A percentile compares a stretch with the other conserved stretches of the same genome.
Conservation (phyloP, 768 basidiomycete species). For the Lentinula boryana region DNA sequence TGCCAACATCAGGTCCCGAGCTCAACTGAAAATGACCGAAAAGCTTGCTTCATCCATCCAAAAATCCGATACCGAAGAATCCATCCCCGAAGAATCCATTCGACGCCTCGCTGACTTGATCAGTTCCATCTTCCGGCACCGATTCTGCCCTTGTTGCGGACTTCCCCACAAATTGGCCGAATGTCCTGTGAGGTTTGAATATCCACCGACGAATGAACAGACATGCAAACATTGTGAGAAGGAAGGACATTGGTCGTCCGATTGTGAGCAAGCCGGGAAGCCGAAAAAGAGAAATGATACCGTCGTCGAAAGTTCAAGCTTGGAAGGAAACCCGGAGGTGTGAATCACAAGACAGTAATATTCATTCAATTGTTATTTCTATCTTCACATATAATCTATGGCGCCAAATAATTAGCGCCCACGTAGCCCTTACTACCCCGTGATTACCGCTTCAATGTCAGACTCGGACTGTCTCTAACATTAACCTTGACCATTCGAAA, state of each 20-base stretch:
- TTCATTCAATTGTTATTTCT: no score
- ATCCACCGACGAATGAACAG: not conserved
- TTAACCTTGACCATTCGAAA: no score
- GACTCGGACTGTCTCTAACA: no score
- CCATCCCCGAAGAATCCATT: not conserved
- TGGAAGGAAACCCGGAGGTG: no score
- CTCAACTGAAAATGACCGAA: not conserved
- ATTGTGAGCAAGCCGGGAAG: not conserved
- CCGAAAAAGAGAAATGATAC: no score
- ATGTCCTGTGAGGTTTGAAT: not conserved
- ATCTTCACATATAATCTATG: no score
- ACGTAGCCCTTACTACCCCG: no score
- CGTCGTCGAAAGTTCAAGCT: no score
- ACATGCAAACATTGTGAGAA: not conserved
- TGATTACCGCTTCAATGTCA: no score
- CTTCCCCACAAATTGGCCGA: not conserved
- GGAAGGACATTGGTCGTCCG: not conserved
- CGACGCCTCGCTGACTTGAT: not conserved
- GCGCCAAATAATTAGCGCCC: no score
- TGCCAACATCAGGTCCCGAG: not conserved
- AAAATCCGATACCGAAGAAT: not conserved
- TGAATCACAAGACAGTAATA: no score
- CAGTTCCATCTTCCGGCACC: not conserved
- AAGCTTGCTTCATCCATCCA: not conserved
- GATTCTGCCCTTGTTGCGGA: constrained; percentile 1